Conservation (phyloP, 2,329 filamentous ascomycete genomes). For the Pseudocercospora macadamiae region DNA sequence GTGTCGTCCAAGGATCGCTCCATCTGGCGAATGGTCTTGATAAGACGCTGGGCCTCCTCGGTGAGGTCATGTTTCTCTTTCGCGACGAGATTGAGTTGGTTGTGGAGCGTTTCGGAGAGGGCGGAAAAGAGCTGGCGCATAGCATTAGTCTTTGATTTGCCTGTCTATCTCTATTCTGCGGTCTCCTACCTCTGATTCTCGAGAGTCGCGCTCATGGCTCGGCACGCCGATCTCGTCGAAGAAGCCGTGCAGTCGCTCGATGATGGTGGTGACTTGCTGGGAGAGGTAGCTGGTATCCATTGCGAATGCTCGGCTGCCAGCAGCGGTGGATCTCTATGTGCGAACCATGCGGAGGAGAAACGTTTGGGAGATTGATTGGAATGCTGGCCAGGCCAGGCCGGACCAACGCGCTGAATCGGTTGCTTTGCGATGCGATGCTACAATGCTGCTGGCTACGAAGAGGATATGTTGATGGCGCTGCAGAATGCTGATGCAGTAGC, state of each 20-base stretch:
- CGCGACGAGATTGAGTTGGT: constrained; percentile 82
- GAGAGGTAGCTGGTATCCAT: constrained; percentile 94
- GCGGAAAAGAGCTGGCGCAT: constrained; percentile 77
- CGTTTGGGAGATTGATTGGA: background rate
- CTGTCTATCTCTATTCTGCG: too few species aligned
- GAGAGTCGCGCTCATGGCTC: constrained; percentile 83
- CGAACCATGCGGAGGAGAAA: too few species aligned
- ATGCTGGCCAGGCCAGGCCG: background rate
- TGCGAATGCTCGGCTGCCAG: constrained; percentile 33
- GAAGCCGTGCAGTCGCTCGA: constrained; percentile 87
- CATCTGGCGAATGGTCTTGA: constrained; percentile 90
- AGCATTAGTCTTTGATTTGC: constrained; percentile 8
- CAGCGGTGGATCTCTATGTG: constrained; percentile 30
- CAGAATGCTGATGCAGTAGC: constrained; percentile 21
- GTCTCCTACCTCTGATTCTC: constrained; percentile 80
- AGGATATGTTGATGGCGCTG: constrained; percentile 12
- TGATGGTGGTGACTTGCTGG: constrained; percentile 93
- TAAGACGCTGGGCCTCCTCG: constrained; percentile 85
- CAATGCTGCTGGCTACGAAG: background rate
- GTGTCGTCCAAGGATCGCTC: constrained; percentile 83
- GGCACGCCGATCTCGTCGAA: constrained; percentile 99
- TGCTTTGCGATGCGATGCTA: too few species aligned
- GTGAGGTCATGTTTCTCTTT: constrained; percentile 88
- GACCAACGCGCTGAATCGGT: background rate
- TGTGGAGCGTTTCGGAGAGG: constrained; percentile 87